Evolutionary conservation across 495 filamentous ascomycete species (phyloP), one percentile per base, ranked within the genome.

Genomic region (Tuber melanosporum): DNA sequence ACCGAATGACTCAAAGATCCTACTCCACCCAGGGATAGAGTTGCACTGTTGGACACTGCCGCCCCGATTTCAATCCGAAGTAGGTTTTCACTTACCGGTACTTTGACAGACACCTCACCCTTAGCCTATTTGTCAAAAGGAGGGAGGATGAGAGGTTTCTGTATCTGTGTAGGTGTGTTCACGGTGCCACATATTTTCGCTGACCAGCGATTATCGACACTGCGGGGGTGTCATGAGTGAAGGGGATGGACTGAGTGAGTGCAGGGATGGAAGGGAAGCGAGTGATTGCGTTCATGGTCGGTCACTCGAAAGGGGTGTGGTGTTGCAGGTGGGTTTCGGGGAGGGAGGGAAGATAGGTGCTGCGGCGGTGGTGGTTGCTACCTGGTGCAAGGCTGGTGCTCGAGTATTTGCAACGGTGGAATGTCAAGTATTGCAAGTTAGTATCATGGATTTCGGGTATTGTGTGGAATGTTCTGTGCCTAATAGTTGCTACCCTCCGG

Each of bases 251-350:
- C 26, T 66, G 26, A n/a, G 3, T 57, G 10, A 12, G 57, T 2
- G 26, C 3, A 32, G 57, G 57, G 57, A 19, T 66, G 57, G 26
- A 66, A 62, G 52, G 57, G 14, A 36, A 36, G 26, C 12, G 57
- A 66, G 32, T 66, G 57, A 14, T 3, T 36, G 57, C 4, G 14
- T 36, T 66, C 57, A 66, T 66, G 57, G 15, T 4, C 6, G 5
- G 26, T 66, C 57, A 66, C 57, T 66, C 57, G 57, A 36, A 66
- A 66, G 57, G 57, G 26, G 57, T 32, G 52, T 66, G 52, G 52
- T 36, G 57, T 66, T 17, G 26, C 57, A 66, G 26, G 12, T 32
- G 57, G 14, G 57, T 66, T 66, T 66, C 26, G 26, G 52, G 26
- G n/a, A 62, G 52, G 2, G 52, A 36, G 26, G 12, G 57, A 15